These are phyloP conservation scores for Chernovozyma sophiae-reginae DNA, from an alignment of 1,139 yeast genomes.

Conservation along the genomic window DNA sequence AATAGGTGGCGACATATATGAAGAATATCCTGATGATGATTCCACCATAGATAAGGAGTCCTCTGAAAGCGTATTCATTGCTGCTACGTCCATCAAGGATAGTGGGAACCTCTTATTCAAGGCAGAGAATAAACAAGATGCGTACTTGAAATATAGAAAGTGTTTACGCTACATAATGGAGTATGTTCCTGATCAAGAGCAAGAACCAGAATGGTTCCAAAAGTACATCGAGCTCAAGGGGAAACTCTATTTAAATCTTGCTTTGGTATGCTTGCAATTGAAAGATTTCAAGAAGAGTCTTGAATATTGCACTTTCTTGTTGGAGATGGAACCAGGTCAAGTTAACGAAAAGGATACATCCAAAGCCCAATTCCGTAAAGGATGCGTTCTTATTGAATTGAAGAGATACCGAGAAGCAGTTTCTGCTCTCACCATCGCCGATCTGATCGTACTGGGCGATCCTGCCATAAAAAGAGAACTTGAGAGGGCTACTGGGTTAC, in stretches of 20 bases:
- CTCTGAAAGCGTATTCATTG: constrained; percentile 48
- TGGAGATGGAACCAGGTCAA: constrained; percentile 36
- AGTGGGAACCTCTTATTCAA: constrained; percentile 63
- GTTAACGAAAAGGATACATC: constrained; percentile 41
- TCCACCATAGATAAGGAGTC: constrained; percentile 54
- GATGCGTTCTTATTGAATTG: constrained; percentile 41
- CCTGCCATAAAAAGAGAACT: constrained; percentile 43
- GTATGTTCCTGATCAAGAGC: constrained; percentile 64
- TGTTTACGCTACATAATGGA: constrained; percentile 67
- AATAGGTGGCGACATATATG: constrained; percentile 66
- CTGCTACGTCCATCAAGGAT: constrained; percentile 53
- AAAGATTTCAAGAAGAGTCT: constrained; percentile 42
- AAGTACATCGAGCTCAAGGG: constrained; percentile 55
- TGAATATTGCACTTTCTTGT: constrained; percentile 50
- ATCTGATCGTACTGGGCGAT: constrained; percentile 45
- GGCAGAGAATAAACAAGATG: constrained; percentile 44
- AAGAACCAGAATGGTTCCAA: constrained; percentile 49
- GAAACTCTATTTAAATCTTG: constrained; percentile 57
- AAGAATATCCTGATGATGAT: constrained; percentile 75
- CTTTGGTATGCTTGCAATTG: constrained; percentile 49
- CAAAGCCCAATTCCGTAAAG: constrained; percentile 61
- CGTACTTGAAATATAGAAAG: constrained; percentile 59
- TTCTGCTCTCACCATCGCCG: constrained; percentile 42
- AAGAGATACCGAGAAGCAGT: constrained; percentile 50
- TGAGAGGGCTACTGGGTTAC: constrained; percentile 30